Evolutionary conservation across 176 grass and related monocot genomes (phyloP).

Genomic region (Hordeum vulgare): DNA sequence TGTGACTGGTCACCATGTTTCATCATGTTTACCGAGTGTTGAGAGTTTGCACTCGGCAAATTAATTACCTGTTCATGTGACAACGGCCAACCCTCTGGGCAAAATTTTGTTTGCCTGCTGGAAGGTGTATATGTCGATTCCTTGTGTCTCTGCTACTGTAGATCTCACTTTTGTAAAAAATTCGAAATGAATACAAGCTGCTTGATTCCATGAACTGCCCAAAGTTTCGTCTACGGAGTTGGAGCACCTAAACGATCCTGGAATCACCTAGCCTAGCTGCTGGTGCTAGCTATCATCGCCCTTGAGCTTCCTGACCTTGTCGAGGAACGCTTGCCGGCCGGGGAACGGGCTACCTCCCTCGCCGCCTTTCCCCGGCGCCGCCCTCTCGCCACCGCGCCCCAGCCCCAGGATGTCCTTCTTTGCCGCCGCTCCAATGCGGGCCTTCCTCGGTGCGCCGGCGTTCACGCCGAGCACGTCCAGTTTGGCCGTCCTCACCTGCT

Average conservation of each 20-base stretch:
- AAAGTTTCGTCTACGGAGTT: background rate
- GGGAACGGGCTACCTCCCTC: constrained; percentile 32
- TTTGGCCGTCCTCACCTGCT: constrained; percentile 31
- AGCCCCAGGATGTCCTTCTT: constrained; percentile 29
- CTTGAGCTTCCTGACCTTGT: constrained; percentile 41
- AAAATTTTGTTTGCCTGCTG: too few relatives aligned
- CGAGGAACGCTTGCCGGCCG: constrained; percentile 34
- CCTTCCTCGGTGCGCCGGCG: constrained; percentile 3
- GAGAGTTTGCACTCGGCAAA: too few relatives aligned
- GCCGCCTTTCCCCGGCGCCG: background rate
- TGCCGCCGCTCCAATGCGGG: background rate
- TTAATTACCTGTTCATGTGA: too few relatives aligned
- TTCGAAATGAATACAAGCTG: too few relatives aligned
- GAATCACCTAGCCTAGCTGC: background rate
- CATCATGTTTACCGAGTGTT: too few relatives aligned
- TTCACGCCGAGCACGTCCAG: constrained; percentile 32
- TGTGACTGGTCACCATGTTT: too few relatives aligned
- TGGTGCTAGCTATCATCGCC: background rate
- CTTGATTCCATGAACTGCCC: background rate
- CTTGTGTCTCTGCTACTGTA: too few relatives aligned
- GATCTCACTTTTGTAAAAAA: too few relatives aligned
- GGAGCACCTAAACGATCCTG: background rate
- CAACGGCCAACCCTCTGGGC: too few relatives aligned
- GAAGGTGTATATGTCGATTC: background rate
- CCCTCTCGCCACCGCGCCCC: background rate